Percentiles rank a stretch among this genome's conserved stretches.
Conservation (phyloP, 2,329 filamentous ascomycete genomes). For the Hypoxylon sp. region DNA sequence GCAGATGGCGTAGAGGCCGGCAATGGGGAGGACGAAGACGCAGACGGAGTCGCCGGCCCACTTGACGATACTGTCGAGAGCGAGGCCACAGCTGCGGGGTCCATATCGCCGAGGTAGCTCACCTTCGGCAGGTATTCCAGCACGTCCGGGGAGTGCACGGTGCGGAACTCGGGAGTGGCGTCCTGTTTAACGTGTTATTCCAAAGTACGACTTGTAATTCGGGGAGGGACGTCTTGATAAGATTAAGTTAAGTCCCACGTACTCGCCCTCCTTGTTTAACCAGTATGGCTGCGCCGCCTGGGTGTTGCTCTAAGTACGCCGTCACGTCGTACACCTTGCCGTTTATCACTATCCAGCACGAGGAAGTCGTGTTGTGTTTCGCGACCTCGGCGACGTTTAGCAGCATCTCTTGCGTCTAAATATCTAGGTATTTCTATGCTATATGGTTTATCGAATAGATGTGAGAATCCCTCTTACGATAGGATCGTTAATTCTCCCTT, state of each 20-base stretch:
- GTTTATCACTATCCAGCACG: constrained; percentile 58
- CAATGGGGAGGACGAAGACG: constrained; percentile 20
- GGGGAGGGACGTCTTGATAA: background rate
- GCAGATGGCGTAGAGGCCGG: background rate
- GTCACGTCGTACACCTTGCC: constrained; percentile 58
- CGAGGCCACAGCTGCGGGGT: constrained; percentile 45
- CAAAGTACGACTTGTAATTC: background rate
- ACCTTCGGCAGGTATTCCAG: constrained; percentile 52
- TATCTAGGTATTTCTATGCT: background rate
- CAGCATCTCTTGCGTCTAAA: constrained; percentile 27
- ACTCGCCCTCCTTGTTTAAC: constrained; percentile 53
- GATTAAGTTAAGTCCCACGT: constrained; percentile 30
- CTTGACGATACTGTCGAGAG: constrained; percentile 42
- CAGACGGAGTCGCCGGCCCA: constrained; percentile 9
- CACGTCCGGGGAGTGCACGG: constrained; percentile 52
- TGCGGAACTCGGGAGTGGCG: constrained; percentile 54
- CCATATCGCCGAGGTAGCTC: constrained; percentile 51
- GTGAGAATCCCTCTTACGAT: background rate
- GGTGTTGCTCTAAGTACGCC: constrained; percentile 54
- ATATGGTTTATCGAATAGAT: background rate
- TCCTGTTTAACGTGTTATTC: constrained; percentile 45
- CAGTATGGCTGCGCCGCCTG: constrained; percentile 53
- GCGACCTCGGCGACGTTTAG: constrained; percentile 55
- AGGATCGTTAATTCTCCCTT: background rate
- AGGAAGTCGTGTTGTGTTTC: constrained; percentile 54